phyloP scores from a whole-genome alignment of 371 early-diverging fungal genomes.

The Rhizomucor pusillus region DNA sequence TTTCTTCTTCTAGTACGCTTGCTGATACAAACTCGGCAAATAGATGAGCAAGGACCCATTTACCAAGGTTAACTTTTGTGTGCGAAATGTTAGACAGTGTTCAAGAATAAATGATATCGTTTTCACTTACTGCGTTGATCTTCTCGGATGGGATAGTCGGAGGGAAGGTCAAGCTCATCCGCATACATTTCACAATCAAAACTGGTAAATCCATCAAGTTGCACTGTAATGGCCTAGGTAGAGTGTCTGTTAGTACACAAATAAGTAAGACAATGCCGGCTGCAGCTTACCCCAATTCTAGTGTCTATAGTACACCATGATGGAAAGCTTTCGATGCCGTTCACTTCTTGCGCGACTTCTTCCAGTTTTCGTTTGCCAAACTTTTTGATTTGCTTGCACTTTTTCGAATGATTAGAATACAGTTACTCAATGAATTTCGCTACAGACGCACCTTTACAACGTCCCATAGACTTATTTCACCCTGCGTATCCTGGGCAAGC shows the following conservation, averaged over 20 bases:
- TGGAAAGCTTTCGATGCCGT: constrained; percentile 77
- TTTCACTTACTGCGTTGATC: constrained; percentile 65
- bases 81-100: neutral
- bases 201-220: constrained; percentile 76
- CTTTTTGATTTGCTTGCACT: constrained; percentile 58
- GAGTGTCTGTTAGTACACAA: neutral
- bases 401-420: neutral
- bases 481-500: constrained; percentile 81
- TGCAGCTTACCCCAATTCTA: constrained; percentile 69
- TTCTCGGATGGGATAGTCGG: constrained; percentile 55
- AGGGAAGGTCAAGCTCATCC: constrained; percentile 61
- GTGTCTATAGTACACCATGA: constrained; percentile 93
- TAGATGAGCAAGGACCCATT: constrained; percentile 79
- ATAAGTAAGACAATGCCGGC: constrained; percentile 1
- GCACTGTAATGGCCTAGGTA: constrained; percentile 72
- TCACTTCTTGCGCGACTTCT: constrained; percentile 60
- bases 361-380: constrained; percentile 62
- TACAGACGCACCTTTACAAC: constrained; percentile 57
- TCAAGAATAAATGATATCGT: neutral
- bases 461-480: constrained; percentile 89
- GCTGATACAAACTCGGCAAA: constrained; percentile 60
- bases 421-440: neutral
- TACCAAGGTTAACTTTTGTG: constrained; percentile 71
- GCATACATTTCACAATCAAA: constrained; percentile 86
- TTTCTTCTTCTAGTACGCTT: constrained; percentile 34